A percentile compares a stretch with the other conserved stretches of the same genome.
Evolutionary conservation across 2,329 filamentous ascomycete genomes (phyloP).

Genomic region (Phyllosticta ampelicida): DNA sequence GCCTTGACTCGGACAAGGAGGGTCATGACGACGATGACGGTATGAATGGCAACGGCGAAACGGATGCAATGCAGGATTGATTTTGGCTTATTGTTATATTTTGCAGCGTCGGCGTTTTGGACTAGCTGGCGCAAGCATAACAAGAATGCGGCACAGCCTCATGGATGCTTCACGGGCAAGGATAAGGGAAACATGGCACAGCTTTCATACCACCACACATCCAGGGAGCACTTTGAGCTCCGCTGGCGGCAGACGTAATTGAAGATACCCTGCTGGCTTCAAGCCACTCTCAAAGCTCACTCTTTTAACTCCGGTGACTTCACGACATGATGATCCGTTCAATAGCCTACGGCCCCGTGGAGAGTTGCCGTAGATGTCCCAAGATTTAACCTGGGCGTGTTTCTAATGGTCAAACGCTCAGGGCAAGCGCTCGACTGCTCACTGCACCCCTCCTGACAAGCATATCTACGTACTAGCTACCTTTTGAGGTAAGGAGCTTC

Average conservation of each 20-base stretch:
- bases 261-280: constrained; percentile 3
- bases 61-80: constrained; percentile 22
- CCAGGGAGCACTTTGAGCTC: not conserved
- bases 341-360: no score
- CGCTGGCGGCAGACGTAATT: not conserved
- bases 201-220: not conserved
- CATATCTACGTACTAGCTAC: no score
- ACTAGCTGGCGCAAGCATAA: not conserved
- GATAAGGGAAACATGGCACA: not conserved
- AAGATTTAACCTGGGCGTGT: no score
- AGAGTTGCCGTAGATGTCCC: no score
- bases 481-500: no score
- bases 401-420: no score
- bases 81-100: not conserved
- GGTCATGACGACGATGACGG: constrained; percentile 14
- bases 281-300: not conserved
- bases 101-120: not conserved
- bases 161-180: not conserved
- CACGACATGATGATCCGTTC: no score
- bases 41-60: constrained; percentile 25
- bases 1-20: constrained; percentile 26
- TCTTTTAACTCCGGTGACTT: no score
- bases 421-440: no score
- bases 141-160: not conserved
- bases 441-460: no score